Evolutionary conservation across 2,329 filamentous ascomycete species (phyloP).

Genomic region (Cladosporium velox): DNA sequence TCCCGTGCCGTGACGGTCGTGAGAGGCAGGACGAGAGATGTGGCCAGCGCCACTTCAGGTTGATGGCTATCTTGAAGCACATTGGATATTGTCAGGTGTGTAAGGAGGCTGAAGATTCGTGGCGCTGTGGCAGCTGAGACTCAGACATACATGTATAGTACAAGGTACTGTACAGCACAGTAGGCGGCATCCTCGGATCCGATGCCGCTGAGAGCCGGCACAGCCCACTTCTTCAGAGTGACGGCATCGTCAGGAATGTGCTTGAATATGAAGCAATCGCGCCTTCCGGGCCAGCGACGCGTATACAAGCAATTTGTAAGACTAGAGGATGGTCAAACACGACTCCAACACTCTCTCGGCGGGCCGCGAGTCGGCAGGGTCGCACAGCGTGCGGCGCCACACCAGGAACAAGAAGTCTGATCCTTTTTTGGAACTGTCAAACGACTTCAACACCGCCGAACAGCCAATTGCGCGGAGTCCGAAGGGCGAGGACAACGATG

Average conservation of each 20-base stretch:
- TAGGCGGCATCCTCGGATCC: constrained; percentile 8
- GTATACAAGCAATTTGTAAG: not conserved
- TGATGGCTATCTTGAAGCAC: not conserved
- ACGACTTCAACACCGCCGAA: constrained; percentile 29
- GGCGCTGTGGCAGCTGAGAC: constrained; percentile 1
- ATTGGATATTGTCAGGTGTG: not conserved
- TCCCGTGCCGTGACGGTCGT: constrained; percentile 1
- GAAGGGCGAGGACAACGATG: constrained; percentile 20
- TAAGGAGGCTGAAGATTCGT: constrained; percentile 13
- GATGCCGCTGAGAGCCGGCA: constrained; percentile 14
- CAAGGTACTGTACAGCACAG: not conserved
- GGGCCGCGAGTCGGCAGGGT: constrained; percentile 5
- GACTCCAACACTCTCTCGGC: not conserved
- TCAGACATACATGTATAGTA: not conserved
- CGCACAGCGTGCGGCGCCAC: constrained; percentile 19
- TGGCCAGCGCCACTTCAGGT: constrained; percentile 5
- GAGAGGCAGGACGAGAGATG: constrained; percentile 8
- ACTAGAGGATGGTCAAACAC: not conserved
- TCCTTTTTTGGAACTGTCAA: constrained; percentile 34
- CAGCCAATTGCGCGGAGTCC: constrained; percentile 28
- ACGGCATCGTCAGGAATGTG: constrained; percentile 8
- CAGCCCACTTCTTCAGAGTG: constrained; percentile 12
- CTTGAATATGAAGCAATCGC: not conserved
- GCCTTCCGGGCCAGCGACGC: not conserved
- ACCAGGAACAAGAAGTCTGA: constrained; percentile 32